Percentiles rank a stretch among this genome's conserved stretches.
Evolutionary conservation across 2,329 filamentous ascomycete genomes (phyloP).

Genomic region (Metarhizium rileyi): DNA sequence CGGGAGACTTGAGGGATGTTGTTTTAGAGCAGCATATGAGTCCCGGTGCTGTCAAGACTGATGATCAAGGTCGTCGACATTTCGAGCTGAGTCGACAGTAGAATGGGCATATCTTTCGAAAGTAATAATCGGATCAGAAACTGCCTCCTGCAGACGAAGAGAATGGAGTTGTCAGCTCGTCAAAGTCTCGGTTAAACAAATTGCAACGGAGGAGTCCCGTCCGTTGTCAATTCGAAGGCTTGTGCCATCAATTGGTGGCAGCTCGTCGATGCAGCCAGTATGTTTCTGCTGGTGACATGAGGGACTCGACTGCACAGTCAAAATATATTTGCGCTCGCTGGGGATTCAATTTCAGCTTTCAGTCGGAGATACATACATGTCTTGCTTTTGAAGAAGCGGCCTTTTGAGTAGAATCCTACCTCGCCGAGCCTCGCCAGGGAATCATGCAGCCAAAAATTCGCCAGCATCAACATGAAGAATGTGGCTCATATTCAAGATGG

Average conservation of each 20-base stretch:
- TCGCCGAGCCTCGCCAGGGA: conserved; percentile 33
- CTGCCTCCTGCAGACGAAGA: conserved; percentile 16
- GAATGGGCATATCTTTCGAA: background rate
- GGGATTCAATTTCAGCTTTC: conserved; percentile 34
- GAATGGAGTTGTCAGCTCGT: conserved; percentile 37
- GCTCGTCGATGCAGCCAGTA: background rate
- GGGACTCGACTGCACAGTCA: conserved; percentile 17
- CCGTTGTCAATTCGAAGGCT: background rate
- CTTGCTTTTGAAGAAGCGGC: conserved; percentile 32
- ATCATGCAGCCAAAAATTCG: conserved; percentile 16
- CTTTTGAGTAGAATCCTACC: conserved; percentile 35
- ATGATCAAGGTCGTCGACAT: conserved; percentile 11
- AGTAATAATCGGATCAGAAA: conserved; percentile 14
- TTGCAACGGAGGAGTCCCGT: conserved; percentile 39
- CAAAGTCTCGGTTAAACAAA: conserved; percentile 50
- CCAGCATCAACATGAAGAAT: conserved; percentile 34
- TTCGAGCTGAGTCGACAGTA: background rate
- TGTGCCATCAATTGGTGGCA: background rate
- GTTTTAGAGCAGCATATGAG: conserved; percentile 4
- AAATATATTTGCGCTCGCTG: conserved; percentile 26
- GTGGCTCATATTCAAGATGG: conserved; percentile 40
- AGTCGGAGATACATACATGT: conserved; percentile 40
- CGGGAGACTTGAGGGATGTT: conserved; percentile 18
- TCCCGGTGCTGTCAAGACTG: conserved; percentile 10
- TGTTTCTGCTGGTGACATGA: too few relatives aligned